Evolutionary conservation across 768 basidiomycete genomes (phyloP).

Genomic region (Crassisporium funariophilum): DNA sequence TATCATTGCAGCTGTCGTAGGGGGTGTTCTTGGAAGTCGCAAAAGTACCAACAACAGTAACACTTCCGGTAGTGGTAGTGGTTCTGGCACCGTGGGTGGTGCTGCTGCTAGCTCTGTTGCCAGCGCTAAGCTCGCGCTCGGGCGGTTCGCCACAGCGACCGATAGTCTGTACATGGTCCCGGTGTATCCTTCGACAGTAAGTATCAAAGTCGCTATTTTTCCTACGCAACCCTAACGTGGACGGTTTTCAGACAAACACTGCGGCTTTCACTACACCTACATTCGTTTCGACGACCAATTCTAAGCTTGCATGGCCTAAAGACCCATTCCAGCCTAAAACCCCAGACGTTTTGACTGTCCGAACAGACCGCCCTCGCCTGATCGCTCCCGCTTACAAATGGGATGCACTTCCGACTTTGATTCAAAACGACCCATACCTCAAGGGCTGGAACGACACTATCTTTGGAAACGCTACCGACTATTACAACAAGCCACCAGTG

Average conservation of each 20-base stretch:
- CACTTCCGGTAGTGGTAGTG: slow-evolving; percentile 39
- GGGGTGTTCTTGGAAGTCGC: slow-evolving; percentile 78
- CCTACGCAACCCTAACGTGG: slow-evolving; percentile 10
- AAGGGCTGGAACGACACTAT: slow-evolving; percentile 89
- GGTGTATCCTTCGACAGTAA: slow-evolving; percentile 84
- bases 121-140: slow-evolving; percentile 60
- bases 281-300: slow-evolving; percentile 57
- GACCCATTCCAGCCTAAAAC: slow-evolving; percentile 74
- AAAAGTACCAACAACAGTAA: slow-evolving; percentile 43
- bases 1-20: slow-evolving; percentile 69
- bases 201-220: slow-evolving; percentile 33
- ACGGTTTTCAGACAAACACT: slow-evolving; percentile 68
- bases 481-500: slow-evolving; percentile 63
- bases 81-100: slow-evolving; percentile 39
- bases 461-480: slow-evolving; percentile 84
- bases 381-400: slow-evolving; percentile 94
- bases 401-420: slow-evolving; percentile 76
- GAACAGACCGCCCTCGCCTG: slow-evolving; percentile 84
- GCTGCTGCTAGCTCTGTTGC: slow-evolving; percentile 58
- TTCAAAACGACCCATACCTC: slow-evolving; percentile 84
- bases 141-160: slow-evolving; percentile 76
- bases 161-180: slow-evolving; percentile 80
- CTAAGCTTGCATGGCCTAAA: slow-evolving; percentile 69
- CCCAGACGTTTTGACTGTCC: slow-evolving; percentile 60
- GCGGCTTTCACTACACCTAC: slow-evolving; percentile 74